A percentile compares a stretch with the other conserved stretches of the same genome.
Conservation (phyloP, 2,329 filamentous ascomycete genomes). For the Ascochyta lentis region DNA sequence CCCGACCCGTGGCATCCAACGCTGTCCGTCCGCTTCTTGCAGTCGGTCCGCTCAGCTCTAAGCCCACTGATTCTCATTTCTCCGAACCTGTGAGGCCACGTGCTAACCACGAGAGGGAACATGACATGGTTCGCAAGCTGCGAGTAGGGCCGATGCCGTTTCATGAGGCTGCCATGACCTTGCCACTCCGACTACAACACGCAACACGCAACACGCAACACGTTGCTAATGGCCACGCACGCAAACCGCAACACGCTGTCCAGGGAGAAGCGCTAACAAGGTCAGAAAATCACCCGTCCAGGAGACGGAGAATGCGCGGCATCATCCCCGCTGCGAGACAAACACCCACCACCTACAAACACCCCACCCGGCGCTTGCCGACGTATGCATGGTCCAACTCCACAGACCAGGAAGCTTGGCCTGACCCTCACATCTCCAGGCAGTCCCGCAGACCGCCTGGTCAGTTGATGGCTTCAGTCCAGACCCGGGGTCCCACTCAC, state of each 20-base stretch:
- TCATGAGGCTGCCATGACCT: constrained; percentile 5
- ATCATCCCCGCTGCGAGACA: too few relatives aligned
- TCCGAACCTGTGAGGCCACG: background rate
- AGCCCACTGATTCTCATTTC: background rate
- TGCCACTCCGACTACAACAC: background rate
- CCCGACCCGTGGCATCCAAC: background rate
- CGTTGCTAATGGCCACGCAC: background rate
- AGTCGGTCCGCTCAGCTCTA: background rate
- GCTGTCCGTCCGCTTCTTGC: background rate
- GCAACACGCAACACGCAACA: too few relatives aligned
- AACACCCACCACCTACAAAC: too few relatives aligned
- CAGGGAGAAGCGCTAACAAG: too few relatives aligned
- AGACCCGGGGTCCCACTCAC: background rate
- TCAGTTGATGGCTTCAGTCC: constrained; percentile 2
- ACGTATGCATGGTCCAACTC: background rate
- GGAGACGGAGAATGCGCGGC: too few relatives aligned
- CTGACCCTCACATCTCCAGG: constrained; percentile 1
- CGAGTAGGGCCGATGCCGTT: constrained; percentile 16
- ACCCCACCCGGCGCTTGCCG: background rate
- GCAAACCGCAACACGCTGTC: background rate
- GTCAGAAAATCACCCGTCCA: too few relatives aligned
- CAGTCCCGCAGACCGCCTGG: background rate
- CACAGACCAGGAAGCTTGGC: background rate
- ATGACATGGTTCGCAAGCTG: background rate
- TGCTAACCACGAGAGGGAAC: constrained; percentile 2